Conservation (phyloP, 768 basidiomycete species). For the Rhodocollybia butyracea region DNA sequence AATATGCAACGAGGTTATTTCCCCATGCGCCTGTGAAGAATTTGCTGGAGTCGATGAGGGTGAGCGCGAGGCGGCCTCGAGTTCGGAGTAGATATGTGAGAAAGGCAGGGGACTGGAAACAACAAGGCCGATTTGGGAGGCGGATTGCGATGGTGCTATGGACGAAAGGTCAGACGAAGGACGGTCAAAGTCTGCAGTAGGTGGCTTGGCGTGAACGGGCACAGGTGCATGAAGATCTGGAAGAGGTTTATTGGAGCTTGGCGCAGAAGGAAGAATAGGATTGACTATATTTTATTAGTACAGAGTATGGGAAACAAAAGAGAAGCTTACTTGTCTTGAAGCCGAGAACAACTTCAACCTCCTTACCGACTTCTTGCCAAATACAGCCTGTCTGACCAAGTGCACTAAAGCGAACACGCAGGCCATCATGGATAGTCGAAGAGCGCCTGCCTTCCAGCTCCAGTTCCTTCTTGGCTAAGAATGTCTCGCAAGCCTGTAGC, state of each 20-base stretch:
- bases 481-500: constrained; percentile 78
- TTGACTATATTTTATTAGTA: not conserved
- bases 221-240: constrained; percentile 14
- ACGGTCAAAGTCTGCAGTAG: constrained; percentile 12
- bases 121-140: constrained; percentile 52
- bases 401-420: constrained; percentile 59
- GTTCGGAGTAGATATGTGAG: constrained; percentile 4
- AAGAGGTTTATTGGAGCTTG: constrained; percentile 21
- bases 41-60: not conserved
- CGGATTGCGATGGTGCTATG: constrained; percentile 73
- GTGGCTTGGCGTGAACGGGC: not conserved
- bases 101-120: not conserved
- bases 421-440: constrained; percentile 58
- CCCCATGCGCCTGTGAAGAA: not conserved
- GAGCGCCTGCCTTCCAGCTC: constrained; percentile 52
- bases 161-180: constrained; percentile 58
- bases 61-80: not conserved
- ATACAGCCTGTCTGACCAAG: constrained; percentile 66
- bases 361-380: constrained; percentile 67
- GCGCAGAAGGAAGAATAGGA: not conserved
- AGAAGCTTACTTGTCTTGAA: not conserved
- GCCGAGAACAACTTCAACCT: constrained; percentile 43
- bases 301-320: not conserved
- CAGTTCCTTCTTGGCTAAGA: constrained; percentile 65
- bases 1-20: not conserved